These are phyloP conservation scores for Cladosporium sp. DNA, from an alignment of 2,329 filamentous ascomycete genomes.

Conservation along the genomic window DNA sequence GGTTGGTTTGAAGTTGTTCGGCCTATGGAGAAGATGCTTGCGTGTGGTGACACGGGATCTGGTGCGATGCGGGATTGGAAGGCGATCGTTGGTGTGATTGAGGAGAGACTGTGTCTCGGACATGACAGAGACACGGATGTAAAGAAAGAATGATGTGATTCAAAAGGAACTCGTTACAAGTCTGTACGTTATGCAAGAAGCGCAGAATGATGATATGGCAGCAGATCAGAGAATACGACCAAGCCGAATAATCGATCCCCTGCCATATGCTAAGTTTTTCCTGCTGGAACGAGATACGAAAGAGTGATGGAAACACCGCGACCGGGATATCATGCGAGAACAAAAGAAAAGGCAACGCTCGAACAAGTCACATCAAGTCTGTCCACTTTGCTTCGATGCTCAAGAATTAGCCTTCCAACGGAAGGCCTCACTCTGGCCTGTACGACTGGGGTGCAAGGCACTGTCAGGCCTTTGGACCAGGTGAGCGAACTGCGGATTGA, in stretches of 20 bases:
- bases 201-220: background rate
- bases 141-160: background rate
- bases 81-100: constrained; percentile 67
- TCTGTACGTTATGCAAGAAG: background rate
- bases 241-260: background rate
- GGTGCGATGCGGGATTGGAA: constrained; percentile 84
- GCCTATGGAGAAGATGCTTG: constrained; percentile 74
- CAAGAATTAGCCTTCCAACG: constrained; percentile 29
- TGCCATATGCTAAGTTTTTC: background rate
- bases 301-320: background rate
- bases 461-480: constrained; percentile 55
- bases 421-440: constrained; percentile 34
- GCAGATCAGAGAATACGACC: background rate
- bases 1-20: constrained; percentile 68
- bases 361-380: background rate
- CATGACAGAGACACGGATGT: constrained; percentile 6
- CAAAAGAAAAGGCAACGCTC: background rate
- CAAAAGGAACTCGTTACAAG: background rate
- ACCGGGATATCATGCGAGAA: constrained; percentile 7
- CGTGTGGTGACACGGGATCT: constrained; percentile 79
- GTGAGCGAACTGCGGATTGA: constrained; percentile 55
- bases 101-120: constrained; percentile 42
- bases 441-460: constrained; percentile 54
- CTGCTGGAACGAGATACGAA: background rate
- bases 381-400: background rate